A percentile compares a stretch with the other conserved stretches of the same genome.
phyloP scores from a whole-genome alignment of 2,329 filamentous ascomycete species.

The Berkeleyomyces basicola region DNA sequence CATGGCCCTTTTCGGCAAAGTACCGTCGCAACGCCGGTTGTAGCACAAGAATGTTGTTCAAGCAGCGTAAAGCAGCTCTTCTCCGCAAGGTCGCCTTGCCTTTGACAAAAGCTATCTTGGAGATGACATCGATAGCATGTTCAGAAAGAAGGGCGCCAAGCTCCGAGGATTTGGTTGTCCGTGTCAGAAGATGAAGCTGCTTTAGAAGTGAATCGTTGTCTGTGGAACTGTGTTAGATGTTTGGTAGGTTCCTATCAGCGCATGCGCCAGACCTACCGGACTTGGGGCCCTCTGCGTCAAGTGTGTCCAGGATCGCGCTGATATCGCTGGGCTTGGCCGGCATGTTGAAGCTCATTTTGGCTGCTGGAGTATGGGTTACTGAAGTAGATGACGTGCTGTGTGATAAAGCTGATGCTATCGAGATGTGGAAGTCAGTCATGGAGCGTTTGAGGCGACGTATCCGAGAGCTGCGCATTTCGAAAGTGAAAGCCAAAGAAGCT shows the following conservation, averaged over 20 bases:
- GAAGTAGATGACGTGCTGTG: neutral
- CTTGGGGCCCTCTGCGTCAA: conserved; percentile 6
- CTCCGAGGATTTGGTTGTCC: conserved; percentile 5
- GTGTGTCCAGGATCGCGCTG: conserved; percentile 1
- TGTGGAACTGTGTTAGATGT: neutral
- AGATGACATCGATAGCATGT: conserved; percentile 7
- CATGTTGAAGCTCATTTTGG: neutral
- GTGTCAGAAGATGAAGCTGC: conserved; percentile 11
- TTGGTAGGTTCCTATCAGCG: neutral
- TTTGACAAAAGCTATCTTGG: conserved; percentile 11
- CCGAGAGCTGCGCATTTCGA: conserved; percentile 5
- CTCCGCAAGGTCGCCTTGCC: conserved; percentile 9
- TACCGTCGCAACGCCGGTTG: conserved; percentile 12
- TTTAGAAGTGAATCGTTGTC: conserved; percentile 10
- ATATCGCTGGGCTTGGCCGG: conserved; percentile 11
- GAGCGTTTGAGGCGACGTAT: conserved; percentile 8
- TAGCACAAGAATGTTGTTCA: conserved; percentile 15
- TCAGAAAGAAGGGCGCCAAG: conserved; percentile 6
- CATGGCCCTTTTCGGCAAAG: conserved; percentile 14
- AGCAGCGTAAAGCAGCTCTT: conserved; percentile 8
- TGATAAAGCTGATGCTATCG: conserved; percentile 8
- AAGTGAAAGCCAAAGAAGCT: conserved; percentile 2
- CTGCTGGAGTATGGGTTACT: neutral
- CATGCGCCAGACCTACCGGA: conserved; percentile 3
- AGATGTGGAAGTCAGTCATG: conserved; percentile 11